These are phyloP conservation scores for Zea luxurians DNA, from an alignment of 176 grass and related monocot genomes.

Conservation along the genomic window DNA sequence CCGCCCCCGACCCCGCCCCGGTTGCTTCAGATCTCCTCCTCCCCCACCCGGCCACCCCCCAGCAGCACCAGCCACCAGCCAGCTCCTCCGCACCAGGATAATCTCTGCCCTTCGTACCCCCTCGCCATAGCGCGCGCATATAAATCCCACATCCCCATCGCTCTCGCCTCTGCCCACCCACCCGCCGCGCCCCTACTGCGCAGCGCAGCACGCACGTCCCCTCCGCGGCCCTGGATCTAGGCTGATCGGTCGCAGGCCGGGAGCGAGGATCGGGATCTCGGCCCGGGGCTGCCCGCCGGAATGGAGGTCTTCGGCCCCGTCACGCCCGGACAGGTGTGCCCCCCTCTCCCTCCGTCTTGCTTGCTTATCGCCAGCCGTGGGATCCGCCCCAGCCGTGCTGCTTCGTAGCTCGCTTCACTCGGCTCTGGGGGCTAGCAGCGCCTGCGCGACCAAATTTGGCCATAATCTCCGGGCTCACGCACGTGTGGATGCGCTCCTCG, in stretches of 20 bases:
- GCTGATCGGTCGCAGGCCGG: constrained; percentile 2
- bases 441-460: neutral
- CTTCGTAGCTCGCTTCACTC: neutral
- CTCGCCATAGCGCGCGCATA: neutral
- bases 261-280: constrained; percentile 9
- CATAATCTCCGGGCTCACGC: neutral
- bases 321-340: constrained; percentile 59
- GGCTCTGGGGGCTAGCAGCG: neutral
- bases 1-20: neutral
- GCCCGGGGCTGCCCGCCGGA: neutral
- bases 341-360: neutral
- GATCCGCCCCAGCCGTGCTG: neutral
- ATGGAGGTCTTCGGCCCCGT: constrained; percentile 80
- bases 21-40: constrained; percentile 60
- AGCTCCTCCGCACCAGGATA: neutral
- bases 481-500: neutral
- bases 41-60: neutral
- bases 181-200: neutral
- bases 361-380: neutral
- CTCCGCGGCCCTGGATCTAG: constrained; percentile 33
- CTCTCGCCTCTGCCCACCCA: neutral
- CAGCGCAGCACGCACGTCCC: neutral
- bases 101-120: neutral
- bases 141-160: constrained; percentile 44
- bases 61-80: neutral